Conservation (phyloP, 2,329 filamentous ascomycete species). For the Lasiodiplodia hormozganensis region DNA sequence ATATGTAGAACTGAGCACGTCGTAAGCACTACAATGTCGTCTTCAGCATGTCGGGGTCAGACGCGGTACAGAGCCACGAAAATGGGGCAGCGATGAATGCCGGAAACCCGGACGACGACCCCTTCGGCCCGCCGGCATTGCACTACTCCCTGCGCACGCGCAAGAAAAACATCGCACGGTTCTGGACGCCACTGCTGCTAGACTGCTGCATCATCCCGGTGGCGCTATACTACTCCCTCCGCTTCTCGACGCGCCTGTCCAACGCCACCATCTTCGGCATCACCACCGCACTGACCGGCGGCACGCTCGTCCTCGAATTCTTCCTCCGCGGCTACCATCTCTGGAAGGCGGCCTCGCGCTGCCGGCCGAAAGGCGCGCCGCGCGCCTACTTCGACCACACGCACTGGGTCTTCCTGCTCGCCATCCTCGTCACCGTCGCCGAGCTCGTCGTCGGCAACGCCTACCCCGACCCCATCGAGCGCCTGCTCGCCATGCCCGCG, state of each 20-base stretch:
- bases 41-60: neutral
- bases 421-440: neutral
- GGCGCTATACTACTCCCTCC: neutral
- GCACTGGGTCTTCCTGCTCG: neutral
- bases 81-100: neutral
- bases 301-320: conserved; percentile 5
- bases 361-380: neutral
- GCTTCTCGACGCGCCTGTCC: conserved; percentile 9
- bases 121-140: neutral
- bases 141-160: neutral
- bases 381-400: conserved; percentile 1
- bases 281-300: neutral
- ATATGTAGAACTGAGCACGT: neutral
- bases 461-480: neutral
- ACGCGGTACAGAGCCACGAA: neutral
- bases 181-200: neutral
- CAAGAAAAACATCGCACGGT: neutral
- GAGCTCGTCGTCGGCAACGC: conserved; percentile 7
- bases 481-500: conserved; percentile 3
- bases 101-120: neutral
- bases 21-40: neutral
- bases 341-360: neutral
- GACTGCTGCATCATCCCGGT: neutral
- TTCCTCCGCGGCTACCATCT: neutral
- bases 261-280: conserved; percentile 3